Percentiles rank a stretch among this genome's conserved stretches.
These are phyloP conservation scores for Mycena sanguinolenta DNA, from an alignment of 768 basidiomycete species.

Conservation along the genomic window DNA sequence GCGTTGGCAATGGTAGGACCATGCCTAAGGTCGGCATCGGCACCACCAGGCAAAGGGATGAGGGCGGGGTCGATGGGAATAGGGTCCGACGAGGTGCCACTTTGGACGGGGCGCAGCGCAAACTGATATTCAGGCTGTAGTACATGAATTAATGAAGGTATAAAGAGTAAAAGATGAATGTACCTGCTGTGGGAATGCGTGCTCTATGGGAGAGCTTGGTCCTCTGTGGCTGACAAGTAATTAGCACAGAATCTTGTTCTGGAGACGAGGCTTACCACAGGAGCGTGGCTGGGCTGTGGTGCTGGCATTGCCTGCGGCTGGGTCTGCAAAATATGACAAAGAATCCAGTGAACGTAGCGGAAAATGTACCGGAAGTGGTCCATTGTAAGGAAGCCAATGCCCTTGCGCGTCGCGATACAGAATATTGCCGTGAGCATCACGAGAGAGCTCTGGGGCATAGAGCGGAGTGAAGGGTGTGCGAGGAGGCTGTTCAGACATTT, in stretches of 20 bases:
- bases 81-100: background rate
- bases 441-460: background rate
- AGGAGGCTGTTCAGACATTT: slow-evolving; percentile 1
- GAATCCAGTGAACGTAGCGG: background rate
- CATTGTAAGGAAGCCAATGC: background rate
- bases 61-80: slow-evolving; percentile 17
- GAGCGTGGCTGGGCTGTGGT: background rate
- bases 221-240: background rate
- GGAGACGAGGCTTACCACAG: background rate
- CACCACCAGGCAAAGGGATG: background rate
- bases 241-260: background rate
- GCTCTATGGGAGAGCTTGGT: slow-evolving; percentile 8
- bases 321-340: background rate
- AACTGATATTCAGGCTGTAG: slow-evolving; percentile 2
- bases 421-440: background rate
- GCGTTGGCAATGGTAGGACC: slow-evolving; percentile 7
- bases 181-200: slow-evolving; percentile 7
- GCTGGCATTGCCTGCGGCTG: background rate
- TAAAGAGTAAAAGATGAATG: background rate
- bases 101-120: background rate
- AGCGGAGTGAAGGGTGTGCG: slow-evolving; percentile 12
- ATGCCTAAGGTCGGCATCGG: background rate
- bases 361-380: slow-evolving; percentile 2
- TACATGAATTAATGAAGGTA: background rate
- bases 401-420: background rate